A percentile compares a stretch with the other conserved stretches of the same genome.
Evolutionary conservation across 208 protist species (phyloP).

Genomic region (Leishmania lainsoni): DNA sequence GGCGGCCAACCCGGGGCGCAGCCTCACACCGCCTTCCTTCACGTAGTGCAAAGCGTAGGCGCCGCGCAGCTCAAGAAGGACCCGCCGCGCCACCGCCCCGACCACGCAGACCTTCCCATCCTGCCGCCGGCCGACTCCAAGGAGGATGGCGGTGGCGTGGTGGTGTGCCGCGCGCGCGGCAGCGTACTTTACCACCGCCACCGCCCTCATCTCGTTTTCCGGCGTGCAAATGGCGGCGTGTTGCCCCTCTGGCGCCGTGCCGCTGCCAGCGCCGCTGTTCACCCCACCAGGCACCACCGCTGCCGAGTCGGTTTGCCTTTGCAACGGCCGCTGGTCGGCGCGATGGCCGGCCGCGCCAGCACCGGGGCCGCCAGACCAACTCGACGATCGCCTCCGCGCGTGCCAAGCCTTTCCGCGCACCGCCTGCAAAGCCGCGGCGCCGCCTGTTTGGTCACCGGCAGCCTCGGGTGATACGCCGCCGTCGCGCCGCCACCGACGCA

Average conservation of each 20-base stretch:
- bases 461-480: neutral
- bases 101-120: conserved; percentile 56
- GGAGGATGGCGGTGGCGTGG: conserved; percentile 38
- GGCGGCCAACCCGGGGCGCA: conserved; percentile 21
- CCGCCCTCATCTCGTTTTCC: conserved; percentile 9
- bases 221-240: neutral
- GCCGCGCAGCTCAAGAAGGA: conserved; percentile 32
- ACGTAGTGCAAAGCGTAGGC: conserved; percentile 55
- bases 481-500: neutral
- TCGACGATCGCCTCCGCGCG: neutral
- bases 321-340: neutral
- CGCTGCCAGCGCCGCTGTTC: conserved; percentile 3
- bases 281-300: neutral
- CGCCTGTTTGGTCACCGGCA: neutral
- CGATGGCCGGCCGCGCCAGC: neutral
- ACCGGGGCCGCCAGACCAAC: neutral
- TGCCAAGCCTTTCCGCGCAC: neutral
- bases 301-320: neutral
- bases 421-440: neutral
- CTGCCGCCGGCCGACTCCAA: conserved; percentile 59
- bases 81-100: conserved; percentile 38
- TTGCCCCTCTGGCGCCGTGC: neutral
- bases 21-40: conserved; percentile 62
- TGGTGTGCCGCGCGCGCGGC: conserved; percentile 42
- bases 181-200: conserved; percentile 51